Evolutionary conservation across 441 rosid genomes (phyloP).

Genomic region (Aquilaria agallochum): DNA sequence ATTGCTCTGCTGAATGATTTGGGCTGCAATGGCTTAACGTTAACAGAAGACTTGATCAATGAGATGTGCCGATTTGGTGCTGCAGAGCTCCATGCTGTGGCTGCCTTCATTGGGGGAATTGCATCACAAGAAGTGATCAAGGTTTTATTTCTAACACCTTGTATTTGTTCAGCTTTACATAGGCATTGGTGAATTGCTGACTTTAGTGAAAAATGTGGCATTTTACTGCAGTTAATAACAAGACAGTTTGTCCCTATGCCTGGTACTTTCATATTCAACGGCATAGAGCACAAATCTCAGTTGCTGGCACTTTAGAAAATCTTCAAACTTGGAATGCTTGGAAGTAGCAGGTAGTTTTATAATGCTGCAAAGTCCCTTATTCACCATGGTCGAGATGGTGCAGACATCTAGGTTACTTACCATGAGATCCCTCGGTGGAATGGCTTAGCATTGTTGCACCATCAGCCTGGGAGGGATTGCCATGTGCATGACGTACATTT

Average conservation of each 20-base stretch:
- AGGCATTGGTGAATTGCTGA: neutral
- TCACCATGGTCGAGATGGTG: too few species aligned
- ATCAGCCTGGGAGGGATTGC: too few species aligned
- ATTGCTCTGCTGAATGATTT: constrained; percentile 64
- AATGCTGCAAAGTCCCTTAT: too few species aligned
- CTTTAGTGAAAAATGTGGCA: neutral
- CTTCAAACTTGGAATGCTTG: constrained; percentile 9
- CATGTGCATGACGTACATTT: too few species aligned
- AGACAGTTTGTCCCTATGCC: constrained; percentile 89
- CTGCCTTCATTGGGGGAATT: constrained; percentile 87
- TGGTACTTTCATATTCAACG: constrained; percentile 82
- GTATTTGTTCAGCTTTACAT: constrained; percentile 1
- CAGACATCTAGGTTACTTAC: too few species aligned
- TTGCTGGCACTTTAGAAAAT: constrained; percentile 44
- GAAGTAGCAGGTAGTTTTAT: constrained; percentile 7
- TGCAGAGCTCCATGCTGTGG: constrained; percentile 90
- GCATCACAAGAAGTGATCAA: constrained; percentile 96
- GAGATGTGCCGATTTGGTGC: constrained; percentile 97
- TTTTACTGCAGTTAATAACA: constrained; percentile 66
- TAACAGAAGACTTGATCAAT: constrained; percentile 78
- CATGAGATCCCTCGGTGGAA: too few species aligned
- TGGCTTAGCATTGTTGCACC: too few species aligned
- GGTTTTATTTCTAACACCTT: constrained; percentile 36
- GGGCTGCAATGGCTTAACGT: constrained; percentile 72
- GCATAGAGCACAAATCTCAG: constrained; percentile 92